phyloP scores from a whole-genome alignment of 2,329 filamentous ascomycete species.

The Monilinia aucupariae region DNA sequence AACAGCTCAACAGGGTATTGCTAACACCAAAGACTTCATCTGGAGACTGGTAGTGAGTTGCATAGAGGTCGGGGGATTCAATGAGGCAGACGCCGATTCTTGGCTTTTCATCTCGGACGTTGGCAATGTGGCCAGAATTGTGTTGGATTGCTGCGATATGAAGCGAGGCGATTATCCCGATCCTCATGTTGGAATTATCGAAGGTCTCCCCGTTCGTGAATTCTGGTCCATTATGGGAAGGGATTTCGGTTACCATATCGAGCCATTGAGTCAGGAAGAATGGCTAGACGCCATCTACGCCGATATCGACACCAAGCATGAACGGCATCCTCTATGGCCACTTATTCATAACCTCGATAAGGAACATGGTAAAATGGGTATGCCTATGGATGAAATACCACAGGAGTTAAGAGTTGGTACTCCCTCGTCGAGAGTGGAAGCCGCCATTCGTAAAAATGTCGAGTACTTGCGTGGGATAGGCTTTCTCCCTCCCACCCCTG shows the following conservation, averaged over 20 bases:
- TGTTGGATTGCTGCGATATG: slow-evolving; percentile 8
- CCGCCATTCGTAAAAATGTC: slow-evolving; percentile 13
- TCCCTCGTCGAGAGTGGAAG: slow-evolving; percentile 1
- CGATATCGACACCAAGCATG: slow-evolving; percentile 5
- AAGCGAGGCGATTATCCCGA: background rate
- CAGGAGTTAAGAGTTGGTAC: background rate
- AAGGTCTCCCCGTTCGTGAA: slow-evolving; percentile 13
- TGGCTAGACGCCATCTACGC: slow-evolving; percentile 6
- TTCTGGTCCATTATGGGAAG: slow-evolving; percentile 12
- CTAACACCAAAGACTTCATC: slow-evolving; percentile 30
- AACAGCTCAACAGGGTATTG: slow-evolving; percentile 22
- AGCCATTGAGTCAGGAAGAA: slow-evolving; percentile 7
- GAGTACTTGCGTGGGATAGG: slow-evolving; percentile 9
- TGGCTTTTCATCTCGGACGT: slow-evolving; percentile 26
- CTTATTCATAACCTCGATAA: slow-evolving; percentile 22
- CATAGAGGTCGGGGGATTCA: slow-evolving; percentile 22
- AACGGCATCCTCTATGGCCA: slow-evolving; percentile 7
- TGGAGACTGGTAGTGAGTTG: slow-evolving; percentile 27
- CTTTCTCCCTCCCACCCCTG: background rate
- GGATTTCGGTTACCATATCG: slow-evolving; percentile 8
- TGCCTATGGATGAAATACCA: slow-evolving; percentile 7
- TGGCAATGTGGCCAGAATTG: slow-evolving; percentile 18
- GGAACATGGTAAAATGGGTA: slow-evolving; percentile 11
- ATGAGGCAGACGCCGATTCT: slow-evolving; percentile 12
- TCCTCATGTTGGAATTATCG: slow-evolving; percentile 1